phyloP scores from a whole-genome alignment of 371 early-diverging fungal genomes.

The Choanephora cucurbitarum region DNA sequence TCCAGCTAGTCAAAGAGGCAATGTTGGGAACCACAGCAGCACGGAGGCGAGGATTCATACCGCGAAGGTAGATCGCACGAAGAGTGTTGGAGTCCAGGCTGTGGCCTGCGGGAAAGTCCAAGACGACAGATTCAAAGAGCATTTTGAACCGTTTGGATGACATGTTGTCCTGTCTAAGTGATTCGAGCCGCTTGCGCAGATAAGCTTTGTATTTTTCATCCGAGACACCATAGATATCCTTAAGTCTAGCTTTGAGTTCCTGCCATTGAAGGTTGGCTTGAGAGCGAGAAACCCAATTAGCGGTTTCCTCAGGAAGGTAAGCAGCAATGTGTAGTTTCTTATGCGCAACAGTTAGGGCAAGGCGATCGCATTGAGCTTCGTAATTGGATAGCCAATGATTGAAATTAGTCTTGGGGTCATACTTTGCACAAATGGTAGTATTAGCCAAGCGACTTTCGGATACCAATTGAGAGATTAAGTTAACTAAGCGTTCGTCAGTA shows the following conservation, averaged over 20 bases:
- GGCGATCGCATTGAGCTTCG: conserved; percentile 1
- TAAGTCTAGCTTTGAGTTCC: background rate
- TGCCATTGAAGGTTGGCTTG: background rate
- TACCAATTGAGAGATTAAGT: background rate
- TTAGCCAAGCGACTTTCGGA: conserved; percentile 2
- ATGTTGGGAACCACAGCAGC: background rate
- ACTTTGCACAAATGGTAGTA: background rate
- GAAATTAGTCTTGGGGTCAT: background rate
- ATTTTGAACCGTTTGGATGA: background rate
- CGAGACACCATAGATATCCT: background rate
- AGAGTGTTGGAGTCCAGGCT: background rate
- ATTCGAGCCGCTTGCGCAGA: background rate
- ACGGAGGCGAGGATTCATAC: background rate
- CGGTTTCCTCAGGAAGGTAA: background rate
- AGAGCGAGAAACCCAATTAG: background rate
- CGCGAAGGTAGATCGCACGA: background rate
- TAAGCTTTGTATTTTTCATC: background rate
- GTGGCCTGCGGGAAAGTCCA: background rate
- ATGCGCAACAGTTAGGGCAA: background rate
- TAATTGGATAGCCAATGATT: background rate
- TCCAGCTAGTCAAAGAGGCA: background rate
- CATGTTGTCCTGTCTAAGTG: background rate
- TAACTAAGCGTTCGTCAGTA: background rate
- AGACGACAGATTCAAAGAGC: background rate
- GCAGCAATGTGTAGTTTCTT: background rate